Percentiles rank a stretch among this genome's conserved stretches.
phyloP scores from a whole-genome alignment of 257 asterid genomes.

The Solanum bukasovii region DNA sequence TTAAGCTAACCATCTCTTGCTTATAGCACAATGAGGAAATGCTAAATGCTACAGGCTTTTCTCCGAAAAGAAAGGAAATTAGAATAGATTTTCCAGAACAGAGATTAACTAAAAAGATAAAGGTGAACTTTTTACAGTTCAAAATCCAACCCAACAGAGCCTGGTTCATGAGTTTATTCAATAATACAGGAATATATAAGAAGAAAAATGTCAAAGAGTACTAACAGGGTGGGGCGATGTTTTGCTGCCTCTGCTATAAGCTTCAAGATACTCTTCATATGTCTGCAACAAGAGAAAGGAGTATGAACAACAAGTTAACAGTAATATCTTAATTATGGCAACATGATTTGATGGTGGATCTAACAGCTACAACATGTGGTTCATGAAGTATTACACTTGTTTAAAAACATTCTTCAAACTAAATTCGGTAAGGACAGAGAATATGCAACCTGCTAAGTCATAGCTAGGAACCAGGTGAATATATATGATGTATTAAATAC shows the following conservation, averaged over 20 bases:
- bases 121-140: not conserved
- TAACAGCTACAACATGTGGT: not conserved
- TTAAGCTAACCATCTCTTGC: not conserved
- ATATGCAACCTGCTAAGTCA: not conserved
- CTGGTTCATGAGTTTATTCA: not conserved
- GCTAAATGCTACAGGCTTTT: not conserved
- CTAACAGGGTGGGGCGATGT: slow-evolving; percentile 51
- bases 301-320: not conserved
- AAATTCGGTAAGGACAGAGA: not conserved
- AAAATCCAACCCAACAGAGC: not conserved
- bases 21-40: not conserved
- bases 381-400: not conserved
- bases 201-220: slow-evolving; percentile 5
- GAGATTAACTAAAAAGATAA: not conserved
- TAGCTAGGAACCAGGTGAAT: not conserved
- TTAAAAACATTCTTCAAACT: not conserved
- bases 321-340: not conserved
- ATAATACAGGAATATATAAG: not conserved
- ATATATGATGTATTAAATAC: not conserved
- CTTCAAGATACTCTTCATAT: slow-evolving; percentile 92
- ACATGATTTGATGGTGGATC: not conserved
- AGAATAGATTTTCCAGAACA: not conserved
- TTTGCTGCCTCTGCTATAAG: slow-evolving; percentile 49
- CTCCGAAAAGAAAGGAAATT: not conserved
- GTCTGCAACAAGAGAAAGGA: slow-evolving; percentile 44